phyloP scores from a whole-genome alignment of 805 yeast genomes.

The Cyberlindnera maritima region DNA sequence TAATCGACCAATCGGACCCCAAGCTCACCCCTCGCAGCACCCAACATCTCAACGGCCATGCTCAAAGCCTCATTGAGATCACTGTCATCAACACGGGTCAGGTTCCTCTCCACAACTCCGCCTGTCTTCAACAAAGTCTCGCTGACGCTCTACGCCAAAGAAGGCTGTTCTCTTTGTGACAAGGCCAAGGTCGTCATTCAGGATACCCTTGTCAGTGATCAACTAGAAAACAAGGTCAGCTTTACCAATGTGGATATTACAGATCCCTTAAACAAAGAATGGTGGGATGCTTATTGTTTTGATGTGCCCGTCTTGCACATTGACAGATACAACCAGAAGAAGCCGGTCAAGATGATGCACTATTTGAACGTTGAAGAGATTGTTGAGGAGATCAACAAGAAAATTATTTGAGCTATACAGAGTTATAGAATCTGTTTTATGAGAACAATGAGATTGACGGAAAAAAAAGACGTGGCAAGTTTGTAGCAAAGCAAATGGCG shows the following conservation, averaged over 20 bases:
- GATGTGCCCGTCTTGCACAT: constrained; percentile 80
- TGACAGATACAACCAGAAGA: constrained; percentile 43
- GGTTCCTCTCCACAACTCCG: constrained; percentile 3
- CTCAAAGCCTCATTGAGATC: neutral
- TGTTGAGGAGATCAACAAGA: constrained; percentile 43
- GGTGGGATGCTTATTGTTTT: constrained; percentile 72
- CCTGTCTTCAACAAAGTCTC: constrained; percentile 18
- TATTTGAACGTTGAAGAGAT: constrained; percentile 55
- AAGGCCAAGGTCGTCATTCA: constrained; percentile 55
- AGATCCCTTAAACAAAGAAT: constrained; percentile 52
- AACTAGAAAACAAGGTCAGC: constrained; percentile 29
- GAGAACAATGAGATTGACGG: neutral
- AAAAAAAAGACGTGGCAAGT: neutral
- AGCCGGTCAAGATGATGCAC: constrained; percentile 66
- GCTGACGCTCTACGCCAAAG: constrained; percentile 65
- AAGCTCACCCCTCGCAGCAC: neutral
- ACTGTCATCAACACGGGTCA: neutral
- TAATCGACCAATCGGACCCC: too few species aligned
- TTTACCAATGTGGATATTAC: constrained; percentile 55
- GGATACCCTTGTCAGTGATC: constrained; percentile 35
- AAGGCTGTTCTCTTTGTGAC: constrained; percentile 65
- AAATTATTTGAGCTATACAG: neutral
- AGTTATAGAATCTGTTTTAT: neutral
- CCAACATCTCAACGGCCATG: neutral
- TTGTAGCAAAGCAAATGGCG: neutral